phyloP scores from a whole-genome alignment of 352 stramenopile species.

The Phytophthora multivora region DNA sequence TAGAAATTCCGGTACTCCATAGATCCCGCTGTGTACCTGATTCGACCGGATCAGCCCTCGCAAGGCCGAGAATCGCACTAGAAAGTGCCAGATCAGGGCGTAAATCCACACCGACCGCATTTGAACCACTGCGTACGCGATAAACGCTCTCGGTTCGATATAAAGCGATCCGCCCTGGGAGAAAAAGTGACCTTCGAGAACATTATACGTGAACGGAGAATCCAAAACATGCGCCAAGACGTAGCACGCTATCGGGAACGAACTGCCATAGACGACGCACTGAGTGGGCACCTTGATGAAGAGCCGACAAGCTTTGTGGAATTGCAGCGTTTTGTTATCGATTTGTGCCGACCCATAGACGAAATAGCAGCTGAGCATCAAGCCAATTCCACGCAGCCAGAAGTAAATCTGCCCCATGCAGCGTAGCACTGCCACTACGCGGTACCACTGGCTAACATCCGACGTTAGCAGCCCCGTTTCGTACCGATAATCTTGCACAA shows the following conservation, averaged over 20 bases:
- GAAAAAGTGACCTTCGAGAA: constrained; percentile 36
- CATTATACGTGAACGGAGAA: constrained; percentile 40
- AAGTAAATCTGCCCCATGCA: constrained; percentile 44
- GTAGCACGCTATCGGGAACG: constrained; percentile 52
- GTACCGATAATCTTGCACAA: constrained; percentile 52
- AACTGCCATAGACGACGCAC: constrained; percentile 55
- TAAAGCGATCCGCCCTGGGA: constrained; percentile 29
- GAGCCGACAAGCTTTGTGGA: constrained; percentile 17
- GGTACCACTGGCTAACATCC: constrained; percentile 36
- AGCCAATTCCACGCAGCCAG: constrained; percentile 32
- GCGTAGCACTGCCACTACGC: constrained; percentile 27
- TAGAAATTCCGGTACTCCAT: constrained; percentile 40
- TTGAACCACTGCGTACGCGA: constrained; percentile 39
- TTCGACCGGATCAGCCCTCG: constrained; percentile 8
- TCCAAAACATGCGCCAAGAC: constrained; percentile 51
- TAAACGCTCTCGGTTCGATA: constrained; percentile 28
- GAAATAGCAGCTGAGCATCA: constrained; percentile 37
- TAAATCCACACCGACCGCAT: constrained; percentile 56
- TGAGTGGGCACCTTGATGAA: constrained; percentile 53
- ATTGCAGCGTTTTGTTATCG: constrained; percentile 4
- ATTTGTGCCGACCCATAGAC: constrained; percentile 3
- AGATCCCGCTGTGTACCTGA: constrained; percentile 22
- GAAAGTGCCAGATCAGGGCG: constrained; percentile 31
- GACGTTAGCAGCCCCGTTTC: constrained; percentile 30
- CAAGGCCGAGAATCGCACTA: constrained; percentile 18